Base-by-base conservation (phyloP, 1,284 basidiomycete species). In the Tilletiopsis washingtonensis region DNA sequence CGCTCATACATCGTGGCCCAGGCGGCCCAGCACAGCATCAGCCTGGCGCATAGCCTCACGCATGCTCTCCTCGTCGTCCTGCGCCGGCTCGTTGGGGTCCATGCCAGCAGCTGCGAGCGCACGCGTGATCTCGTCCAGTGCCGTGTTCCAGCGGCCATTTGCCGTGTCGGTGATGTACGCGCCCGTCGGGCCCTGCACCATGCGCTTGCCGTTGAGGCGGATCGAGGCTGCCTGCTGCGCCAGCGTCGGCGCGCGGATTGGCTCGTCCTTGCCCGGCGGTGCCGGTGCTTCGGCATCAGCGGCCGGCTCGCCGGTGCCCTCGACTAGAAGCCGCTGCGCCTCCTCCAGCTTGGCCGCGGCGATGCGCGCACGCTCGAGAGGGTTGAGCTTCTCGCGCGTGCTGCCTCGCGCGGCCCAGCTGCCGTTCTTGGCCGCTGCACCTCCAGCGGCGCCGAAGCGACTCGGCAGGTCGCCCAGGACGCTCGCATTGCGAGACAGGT, bases 81-180 rank as follows among this genome's bases (percentile, higher is more conserved):
- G 20, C 21, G 25, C 51, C 3, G 21, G 21, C n/a, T 27, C 42
- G 26, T 20, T 21, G 17, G 15, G 25, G 17, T 21, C 24, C 17
- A 15, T 15, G n/a, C 40, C 50, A 15, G 44, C 39, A 3, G 21
- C 25, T 20, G 40, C 44, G 19, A 67, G 43, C 7, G 64, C 64
- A 47, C 56, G 56, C 32, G 62, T 64, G 51, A 67, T 67, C 51
- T 67, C 64, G 20, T 61, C 56, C 38, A 67, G 25, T 4, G 64
- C 64, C 12, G 48, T 54, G 48, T 64, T 63, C 64, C 64, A 67
- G 17, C 64, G 43, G 20, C 56, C 21, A 27, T 67, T 63, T 14
- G 64, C 64, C 1, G 64, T 67, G 43, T 65, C 61, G 14, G 64
- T 65, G 40, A 67, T 67, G 32, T 62, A 63, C 1, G 51, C 47